Base-by-base conservation (phyloP, 2,329 filamentous ascomycete genomes). In the Pyrenochaeta sp. region DNA sequence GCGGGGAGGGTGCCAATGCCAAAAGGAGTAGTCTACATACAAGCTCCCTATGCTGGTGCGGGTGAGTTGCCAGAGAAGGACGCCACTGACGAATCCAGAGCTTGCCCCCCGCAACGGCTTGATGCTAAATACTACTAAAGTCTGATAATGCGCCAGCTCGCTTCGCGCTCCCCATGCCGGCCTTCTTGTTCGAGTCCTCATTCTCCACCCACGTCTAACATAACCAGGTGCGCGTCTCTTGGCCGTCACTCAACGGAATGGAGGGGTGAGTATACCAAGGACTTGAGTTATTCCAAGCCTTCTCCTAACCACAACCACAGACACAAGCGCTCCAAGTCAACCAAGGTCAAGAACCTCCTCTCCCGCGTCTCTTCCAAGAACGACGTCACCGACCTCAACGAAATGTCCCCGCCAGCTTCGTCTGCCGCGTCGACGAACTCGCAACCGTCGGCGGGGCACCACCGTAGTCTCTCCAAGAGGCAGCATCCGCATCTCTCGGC, bases 251-350 rank as follows among this genome's bases (percentile, higher is more conserved):
- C 28, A 30, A 30, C 28, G 28, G 9, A 5, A 30, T 30, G 28
- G 28, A 30, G 28, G 28, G 28, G 28, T 30, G 28, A 30, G 28
- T 30, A 30, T 30, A 5, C 28, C 28, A 30, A 9, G 28, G 28
- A 30, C 28, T 30, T 5, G 5, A 30, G 28, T 30, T 9, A 52
- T 37, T 28, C 13, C 15, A 44, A 50, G 52, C 6, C 12, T 8
- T 5, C n/a, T 12, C 34, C 36, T 58, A 51, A 57, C 63, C 36
- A 48, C 45, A 27, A 45, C 39, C 39, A 46, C 67, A 77, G 75
- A 44, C 79, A 80, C 73, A 81, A 81, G 70, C 78, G 80, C 56
- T 77, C 75, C 72, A 79, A 79, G 68, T 77, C 75, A 50, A 62
- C 61, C 61, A 71, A 64, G 54, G 76, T 78, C 48, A 77, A 76